Evolutionary conservation across 441 rosid genomes (phyloP).

Genomic region (Erodium trifolium): DNA sequence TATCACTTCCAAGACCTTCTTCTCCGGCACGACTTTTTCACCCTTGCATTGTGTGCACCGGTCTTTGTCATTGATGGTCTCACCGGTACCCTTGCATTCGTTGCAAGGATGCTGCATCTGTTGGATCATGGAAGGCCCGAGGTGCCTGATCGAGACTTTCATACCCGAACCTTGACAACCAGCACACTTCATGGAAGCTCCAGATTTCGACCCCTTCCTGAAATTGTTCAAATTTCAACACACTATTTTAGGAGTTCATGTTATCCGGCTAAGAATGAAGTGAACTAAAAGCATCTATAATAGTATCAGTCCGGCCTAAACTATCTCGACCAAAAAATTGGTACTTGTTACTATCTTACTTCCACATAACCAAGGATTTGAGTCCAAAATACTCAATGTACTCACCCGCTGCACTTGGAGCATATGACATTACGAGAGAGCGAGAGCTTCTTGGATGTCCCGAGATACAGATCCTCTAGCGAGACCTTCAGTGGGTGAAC

Average conservation of each 20-base stretch:
- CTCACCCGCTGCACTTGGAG: conserved; percentile 84
- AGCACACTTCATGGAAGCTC: conserved; percentile 54
- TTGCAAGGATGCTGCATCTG: conserved; percentile 87
- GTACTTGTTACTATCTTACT: too few species aligned
- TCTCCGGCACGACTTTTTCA: conserved; percentile 79
- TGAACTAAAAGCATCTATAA: too few species aligned
- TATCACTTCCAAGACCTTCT: conserved; percentile 78
- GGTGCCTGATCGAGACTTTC: conserved; percentile 74
- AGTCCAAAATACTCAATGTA: neutral
- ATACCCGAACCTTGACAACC: conserved; percentile 77
- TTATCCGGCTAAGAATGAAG: too few species aligned
- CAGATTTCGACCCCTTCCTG: conserved; percentile 95
- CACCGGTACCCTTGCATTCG: conserved; percentile 90
- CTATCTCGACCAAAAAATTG: too few species aligned
- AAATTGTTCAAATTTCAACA: conserved; percentile 45
- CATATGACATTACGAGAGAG: conserved; percentile 35
- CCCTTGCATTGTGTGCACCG: conserved; percentile 93
- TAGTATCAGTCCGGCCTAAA: too few species aligned
- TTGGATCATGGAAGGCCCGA: conserved; percentile 91
- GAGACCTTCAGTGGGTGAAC: conserved; percentile 79
- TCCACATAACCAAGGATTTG: too few species aligned
- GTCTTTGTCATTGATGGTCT: conserved; percentile 76
- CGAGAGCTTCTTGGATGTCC: conserved; percentile 56
- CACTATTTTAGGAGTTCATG: neutral
- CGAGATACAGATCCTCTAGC: conserved; percentile 70